These are phyloP conservation scores for Polyrhizophydium stewartii DNA, from an alignment of 371 early-diverging fungal genomes.

Conservation along the genomic window DNA sequence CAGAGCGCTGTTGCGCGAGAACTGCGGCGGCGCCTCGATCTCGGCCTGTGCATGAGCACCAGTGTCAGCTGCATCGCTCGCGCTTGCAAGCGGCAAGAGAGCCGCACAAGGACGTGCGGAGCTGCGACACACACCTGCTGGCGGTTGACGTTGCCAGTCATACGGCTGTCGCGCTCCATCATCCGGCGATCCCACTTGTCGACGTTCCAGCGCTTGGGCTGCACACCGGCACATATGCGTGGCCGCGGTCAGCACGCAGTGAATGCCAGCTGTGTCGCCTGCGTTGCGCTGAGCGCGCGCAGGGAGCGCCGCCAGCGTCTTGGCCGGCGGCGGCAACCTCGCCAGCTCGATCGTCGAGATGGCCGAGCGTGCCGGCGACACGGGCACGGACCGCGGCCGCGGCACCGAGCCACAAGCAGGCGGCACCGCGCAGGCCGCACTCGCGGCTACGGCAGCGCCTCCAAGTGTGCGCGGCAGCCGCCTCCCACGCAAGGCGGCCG, in stretches of 20 bases:
- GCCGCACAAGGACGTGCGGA: too few relatives aligned
- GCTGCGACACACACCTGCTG: constrained; percentile 36
- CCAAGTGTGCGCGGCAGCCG: too few relatives aligned
- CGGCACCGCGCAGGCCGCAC: too few relatives aligned
- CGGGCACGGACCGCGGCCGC: too few relatives aligned
- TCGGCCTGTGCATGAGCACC: constrained; percentile 29
- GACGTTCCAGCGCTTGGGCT: constrained; percentile 45
- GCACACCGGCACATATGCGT: neutral
- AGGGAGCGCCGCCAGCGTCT: neutral
- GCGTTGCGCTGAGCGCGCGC: neutral
- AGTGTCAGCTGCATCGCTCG: too few relatives aligned
- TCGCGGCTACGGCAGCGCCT: too few relatives aligned
- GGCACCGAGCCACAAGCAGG: too few relatives aligned
- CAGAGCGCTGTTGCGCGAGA: constrained; percentile 43
- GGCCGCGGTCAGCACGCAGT: neutral
- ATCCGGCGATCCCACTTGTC: constrained; percentile 52
- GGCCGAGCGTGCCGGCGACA: too few relatives aligned
- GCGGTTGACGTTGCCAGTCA: constrained; percentile 50
- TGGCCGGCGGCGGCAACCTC: constrained; percentile 2
- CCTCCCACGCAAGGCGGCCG: too few relatives aligned
- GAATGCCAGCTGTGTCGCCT: neutral
- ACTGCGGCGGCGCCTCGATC: constrained; percentile 31
- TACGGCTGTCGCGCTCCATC: constrained; percentile 49
- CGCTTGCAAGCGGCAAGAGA: too few relatives aligned
- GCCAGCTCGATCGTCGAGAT: neutral